Conservation (phyloP, 768 basidiomycete genomes). For the Neoboletus brunneissimus region DNA sequence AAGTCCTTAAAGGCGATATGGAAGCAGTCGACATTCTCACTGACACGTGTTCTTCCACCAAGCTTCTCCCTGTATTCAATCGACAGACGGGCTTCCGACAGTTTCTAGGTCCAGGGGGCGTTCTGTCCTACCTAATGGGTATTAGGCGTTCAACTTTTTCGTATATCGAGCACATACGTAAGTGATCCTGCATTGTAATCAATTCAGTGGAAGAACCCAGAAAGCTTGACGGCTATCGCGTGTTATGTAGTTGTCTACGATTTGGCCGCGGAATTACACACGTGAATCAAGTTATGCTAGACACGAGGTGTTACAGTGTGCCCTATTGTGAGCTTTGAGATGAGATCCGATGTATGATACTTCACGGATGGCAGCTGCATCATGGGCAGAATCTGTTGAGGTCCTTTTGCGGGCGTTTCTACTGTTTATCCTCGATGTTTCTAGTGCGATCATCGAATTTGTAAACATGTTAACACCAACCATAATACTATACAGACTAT, state of each 20-base stretch:
- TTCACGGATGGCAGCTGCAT: neutral
- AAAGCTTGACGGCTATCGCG: slow-evolving; percentile 17
- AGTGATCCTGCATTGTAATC: slow-evolving; percentile 3
- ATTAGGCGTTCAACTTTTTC: slow-evolving; percentile 4
- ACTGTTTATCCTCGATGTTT: neutral
- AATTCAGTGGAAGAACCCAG: slow-evolving; percentile 9
- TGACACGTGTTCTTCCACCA: slow-evolving; percentile 6
- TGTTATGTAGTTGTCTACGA: slow-evolving; percentile 11
- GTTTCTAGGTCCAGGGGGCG: neutral
- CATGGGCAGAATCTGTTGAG: neutral
- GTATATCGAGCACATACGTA: slow-evolving; percentile 3
- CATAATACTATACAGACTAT: slow-evolving; percentile 1
- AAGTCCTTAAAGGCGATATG: neutral
- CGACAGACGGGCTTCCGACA: neutral
- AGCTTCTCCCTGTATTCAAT: slow-evolving; percentile 2
- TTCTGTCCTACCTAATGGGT: slow-evolving; percentile 3
- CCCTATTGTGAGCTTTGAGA: slow-evolving; percentile 9
- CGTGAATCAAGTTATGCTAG: slow-evolving; percentile 4
- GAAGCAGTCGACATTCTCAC: slow-evolving; percentile 2
- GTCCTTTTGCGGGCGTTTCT: neutral
- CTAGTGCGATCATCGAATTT: neutral
- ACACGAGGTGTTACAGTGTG: slow-evolving; percentile 8
- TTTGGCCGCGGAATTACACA: slow-evolving; percentile 26
- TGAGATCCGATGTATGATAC: slow-evolving; percentile 9
- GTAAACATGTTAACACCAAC: neutral